Percentiles rank a stretch among this genome's conserved stretches.
These are phyloP conservation scores for Xylaria sp. DNA, from an alignment of 2,329 filamentous ascomycete genomes.

Conservation along the genomic window DNA sequence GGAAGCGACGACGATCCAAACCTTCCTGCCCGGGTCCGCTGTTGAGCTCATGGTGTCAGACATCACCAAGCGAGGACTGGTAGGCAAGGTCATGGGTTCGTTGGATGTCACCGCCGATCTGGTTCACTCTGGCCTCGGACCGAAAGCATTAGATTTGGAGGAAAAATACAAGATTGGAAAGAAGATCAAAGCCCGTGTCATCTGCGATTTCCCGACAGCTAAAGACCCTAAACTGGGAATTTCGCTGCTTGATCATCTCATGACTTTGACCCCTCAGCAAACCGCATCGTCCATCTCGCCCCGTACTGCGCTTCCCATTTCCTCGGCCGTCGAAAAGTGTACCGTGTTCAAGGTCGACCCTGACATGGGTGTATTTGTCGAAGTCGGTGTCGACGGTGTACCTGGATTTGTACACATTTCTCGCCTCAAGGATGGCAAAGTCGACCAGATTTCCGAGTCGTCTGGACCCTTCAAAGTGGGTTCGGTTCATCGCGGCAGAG, in stretches of 20 bases:
- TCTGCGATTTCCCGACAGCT: constrained; percentile 77
- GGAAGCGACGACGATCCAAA: constrained; percentile 79
- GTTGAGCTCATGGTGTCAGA: constrained; percentile 81
- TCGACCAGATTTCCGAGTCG: constrained; percentile 73
- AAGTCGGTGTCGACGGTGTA: constrained; percentile 61
- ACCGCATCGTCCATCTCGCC: constrained; percentile 43
- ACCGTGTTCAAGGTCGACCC: constrained; percentile 75
- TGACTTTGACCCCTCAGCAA: constrained; percentile 52
- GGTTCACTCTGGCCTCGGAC: constrained; percentile 76
- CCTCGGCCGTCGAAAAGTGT: constrained; percentile 70
- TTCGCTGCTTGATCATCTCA: constrained; percentile 79
- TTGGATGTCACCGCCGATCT: constrained; percentile 86
- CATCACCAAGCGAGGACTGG: constrained; percentile 66
- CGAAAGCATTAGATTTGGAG: constrained; percentile 63
- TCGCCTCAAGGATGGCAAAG: constrained; percentile 79
- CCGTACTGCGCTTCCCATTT: constrained; percentile 59
- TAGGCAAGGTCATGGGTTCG: constrained; percentile 87
- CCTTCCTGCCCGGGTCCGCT: constrained; percentile 86
- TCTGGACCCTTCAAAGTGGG: constrained; percentile 74
- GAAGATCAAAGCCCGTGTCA: constrained; percentile 78
- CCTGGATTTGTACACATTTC: constrained; percentile 95
- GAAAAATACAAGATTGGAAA: constrained; percentile 77
- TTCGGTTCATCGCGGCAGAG: constrained; percentile 71
- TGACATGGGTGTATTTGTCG: constrained; percentile 74
- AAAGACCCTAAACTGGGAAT: constrained; percentile 81